Conservation (phyloP, 1,139 yeast genomes). For the Kluyveromyces sp. region DNA sequence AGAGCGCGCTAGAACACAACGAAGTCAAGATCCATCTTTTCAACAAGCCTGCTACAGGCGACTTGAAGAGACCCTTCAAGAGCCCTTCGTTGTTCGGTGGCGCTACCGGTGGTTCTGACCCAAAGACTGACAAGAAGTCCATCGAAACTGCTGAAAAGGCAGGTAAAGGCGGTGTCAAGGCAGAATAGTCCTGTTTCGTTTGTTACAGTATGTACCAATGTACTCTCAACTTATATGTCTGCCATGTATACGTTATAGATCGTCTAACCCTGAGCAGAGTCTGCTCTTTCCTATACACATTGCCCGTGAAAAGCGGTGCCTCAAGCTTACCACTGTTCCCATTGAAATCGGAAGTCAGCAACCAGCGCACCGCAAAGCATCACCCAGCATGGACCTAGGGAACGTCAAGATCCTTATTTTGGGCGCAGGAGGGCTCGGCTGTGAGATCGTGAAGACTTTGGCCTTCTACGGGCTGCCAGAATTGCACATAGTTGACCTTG, state of each 20-base stretch:
- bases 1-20: constrained; percentile 85
- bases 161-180: constrained; percentile 88
- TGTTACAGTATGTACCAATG: too few relatives aligned
- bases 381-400: constrained; percentile 8
- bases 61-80: constrained; percentile 95
- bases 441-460: constrained; percentile 81
- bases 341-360: too few relatives aligned
- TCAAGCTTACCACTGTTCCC: neutral
- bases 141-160: constrained; percentile 79
- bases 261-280: neutral
- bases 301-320: too few relatives aligned
- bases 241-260: neutral
- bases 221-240: too few relatives aligned
- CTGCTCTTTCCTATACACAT: too few relatives aligned
- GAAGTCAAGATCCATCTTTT: constrained; percentile 87
- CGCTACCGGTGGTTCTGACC: constrained; percentile 52
- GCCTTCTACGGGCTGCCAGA: constrained; percentile 69
- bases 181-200: constrained; percentile 45
- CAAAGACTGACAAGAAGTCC: constrained; percentile 78
- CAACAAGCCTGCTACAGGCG: constrained; percentile 80
- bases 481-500: constrained; percentile 88
- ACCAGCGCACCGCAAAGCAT: too few relatives aligned
- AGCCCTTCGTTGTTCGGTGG: constrained; percentile 74
- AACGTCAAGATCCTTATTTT: constrained; percentile 41
- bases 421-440: constrained; percentile 96